Evolutionary conservation across 352 stramenopile genomes (phyloP), one percentile per base, ranked within the genome.

Genomic region (Blastocystis sp.): DNA sequence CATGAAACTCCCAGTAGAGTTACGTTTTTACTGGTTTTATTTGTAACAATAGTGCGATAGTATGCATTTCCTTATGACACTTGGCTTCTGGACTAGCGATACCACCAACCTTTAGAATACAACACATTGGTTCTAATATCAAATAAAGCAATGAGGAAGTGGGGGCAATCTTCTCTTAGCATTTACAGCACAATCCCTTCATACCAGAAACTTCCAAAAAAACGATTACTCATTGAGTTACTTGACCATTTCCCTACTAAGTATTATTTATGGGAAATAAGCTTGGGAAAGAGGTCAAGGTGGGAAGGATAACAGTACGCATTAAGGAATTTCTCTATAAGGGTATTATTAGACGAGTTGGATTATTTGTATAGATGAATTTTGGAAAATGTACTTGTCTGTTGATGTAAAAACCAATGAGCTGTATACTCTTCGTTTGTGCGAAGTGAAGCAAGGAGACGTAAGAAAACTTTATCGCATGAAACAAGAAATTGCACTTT

Each of bases 321-420:
- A 68, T 84, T 64, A 64, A 66, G 73, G 73, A 84, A 66, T 53
- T 84, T 39, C 26, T 84, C 20, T 84, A 66, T 9, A 55, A 84
- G 23, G 73, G 73, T 84, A 45, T 6, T 8, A 23, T 18, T 59
- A n/a, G 50, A n/a, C 68, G 9, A 2, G 13, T n/a, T 7, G 0
- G 29, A 29, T 2, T 37, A 9, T 69, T 66, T 26, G 50, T n/a
- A 68, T 47, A 84, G 73, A 84, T 64, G 23, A 63, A 0, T 84
- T 66, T 47, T 84, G 73, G 73, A 84, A 84, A 45, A 84, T 84
- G 11, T 84, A 84, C 53, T 34, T 84, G 15, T 26, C 73, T 6
- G 34, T 66, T 37, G 73, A 84, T 84, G 53, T 68, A 34, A 53
- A 84, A 43, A 84, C 73, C 29, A 45, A 26, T 23, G 43, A 84